Evolutionary conservation across 441 rosid species (phyloP).

Genomic region (Gossypium schwendimanii): DNA sequence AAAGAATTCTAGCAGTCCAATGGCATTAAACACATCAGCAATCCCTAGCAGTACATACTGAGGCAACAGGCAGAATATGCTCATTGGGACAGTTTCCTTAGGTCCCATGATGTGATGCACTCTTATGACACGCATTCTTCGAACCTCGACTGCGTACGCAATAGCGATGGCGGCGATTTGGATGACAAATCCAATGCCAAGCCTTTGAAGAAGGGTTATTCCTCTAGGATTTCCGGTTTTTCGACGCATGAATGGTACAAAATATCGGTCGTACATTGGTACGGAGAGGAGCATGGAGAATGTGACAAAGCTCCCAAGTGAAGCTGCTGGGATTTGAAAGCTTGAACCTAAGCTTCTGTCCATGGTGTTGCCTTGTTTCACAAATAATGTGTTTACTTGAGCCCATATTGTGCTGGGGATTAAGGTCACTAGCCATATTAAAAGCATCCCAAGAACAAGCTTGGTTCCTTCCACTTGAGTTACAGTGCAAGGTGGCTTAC

Average conservation of each 20-base stretch:
- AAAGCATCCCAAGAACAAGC: constrained; percentile 57
- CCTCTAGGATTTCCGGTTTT: constrained; percentile 73
- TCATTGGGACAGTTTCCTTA: constrained; percentile 60
- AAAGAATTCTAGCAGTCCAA: constrained; percentile 77
- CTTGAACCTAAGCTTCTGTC: constrained; percentile 46
- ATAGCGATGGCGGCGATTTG: constrained; percentile 57
- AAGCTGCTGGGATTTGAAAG: constrained; percentile 80
- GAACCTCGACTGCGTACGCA: constrained; percentile 58
- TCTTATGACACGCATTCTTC: constrained; percentile 49
- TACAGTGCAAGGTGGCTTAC: constrained; percentile 48
- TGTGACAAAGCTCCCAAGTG: constrained; percentile 66
- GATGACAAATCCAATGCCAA: constrained; percentile 64
- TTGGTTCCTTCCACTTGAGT: constrained; percentile 78
- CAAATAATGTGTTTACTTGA: constrained; percentile 79
- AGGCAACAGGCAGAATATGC: constrained; percentile 73
- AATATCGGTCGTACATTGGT: constrained; percentile 65
- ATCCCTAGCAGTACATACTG: constrained; percentile 67
- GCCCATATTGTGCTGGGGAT: constrained; percentile 84
- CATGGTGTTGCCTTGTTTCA: constrained; percentile 84
- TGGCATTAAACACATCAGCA: constrained; percentile 72
- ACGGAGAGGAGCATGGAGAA: constrained; percentile 78
- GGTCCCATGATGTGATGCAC: constrained; percentile 31
- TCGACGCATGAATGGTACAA: constrained; percentile 64
- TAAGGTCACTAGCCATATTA: constrained; percentile 68
- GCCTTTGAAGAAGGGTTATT: constrained; percentile 67